Conservation (phyloP, 2,329 filamentous ascomycete genomes). For the Paraphoma chrysanthemicola region DNA sequence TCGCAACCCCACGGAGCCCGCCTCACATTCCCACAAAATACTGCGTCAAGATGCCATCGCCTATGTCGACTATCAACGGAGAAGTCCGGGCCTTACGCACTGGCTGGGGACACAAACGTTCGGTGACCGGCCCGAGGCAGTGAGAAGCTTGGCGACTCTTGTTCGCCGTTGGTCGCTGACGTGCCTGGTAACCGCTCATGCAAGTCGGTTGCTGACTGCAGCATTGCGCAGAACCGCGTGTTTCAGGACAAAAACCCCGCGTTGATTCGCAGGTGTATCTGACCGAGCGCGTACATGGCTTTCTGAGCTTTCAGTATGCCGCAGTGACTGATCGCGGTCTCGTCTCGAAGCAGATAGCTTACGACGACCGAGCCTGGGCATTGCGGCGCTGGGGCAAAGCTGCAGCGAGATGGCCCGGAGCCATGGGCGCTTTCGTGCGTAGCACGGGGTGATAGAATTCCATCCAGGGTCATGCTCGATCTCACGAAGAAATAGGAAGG, state of each 20-base stretch:
- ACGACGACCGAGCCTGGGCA: background rate
- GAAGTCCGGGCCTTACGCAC: background rate
- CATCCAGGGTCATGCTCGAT: background rate
- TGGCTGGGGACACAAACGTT: background rate
- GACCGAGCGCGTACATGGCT: background rate
- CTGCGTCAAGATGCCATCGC: no score
- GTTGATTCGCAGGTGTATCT: background rate
- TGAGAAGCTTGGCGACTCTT: background rate
- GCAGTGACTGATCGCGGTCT: background rate
- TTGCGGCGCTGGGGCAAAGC: background rate
- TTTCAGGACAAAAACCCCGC: background rate
- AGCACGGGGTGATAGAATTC: background rate
- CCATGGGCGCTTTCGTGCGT: background rate
- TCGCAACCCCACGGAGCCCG: no score
- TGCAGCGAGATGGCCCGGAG: background rate
- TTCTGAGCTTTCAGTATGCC: background rate
- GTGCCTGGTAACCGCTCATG: background rate
- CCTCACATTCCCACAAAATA: no score
- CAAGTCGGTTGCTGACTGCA: background rate
- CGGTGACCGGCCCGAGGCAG: background rate
- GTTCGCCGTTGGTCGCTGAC: background rate
- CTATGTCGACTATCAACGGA: background rate
- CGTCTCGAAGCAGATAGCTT: background rate
- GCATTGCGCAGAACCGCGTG: background rate
- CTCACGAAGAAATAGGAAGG: slow-evolving; percentile 48